Base-by-base conservation (phyloP, 306 rosid genomes). In the Glycine soja region DNA sequence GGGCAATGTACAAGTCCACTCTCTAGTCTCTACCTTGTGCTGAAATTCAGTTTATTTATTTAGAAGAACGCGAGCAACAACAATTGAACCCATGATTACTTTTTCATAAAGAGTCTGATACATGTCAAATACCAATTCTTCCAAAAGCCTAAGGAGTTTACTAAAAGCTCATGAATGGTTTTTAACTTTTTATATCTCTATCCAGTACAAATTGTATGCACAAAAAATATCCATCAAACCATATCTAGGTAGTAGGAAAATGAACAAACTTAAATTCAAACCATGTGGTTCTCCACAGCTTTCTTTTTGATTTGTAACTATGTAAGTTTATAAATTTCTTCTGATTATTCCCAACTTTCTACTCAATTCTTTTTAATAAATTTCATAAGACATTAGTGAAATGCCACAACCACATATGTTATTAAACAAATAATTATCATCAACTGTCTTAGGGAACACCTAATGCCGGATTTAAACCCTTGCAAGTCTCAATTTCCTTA, bases 21-120 rank as follows among this genome's bases (percentile, higher is more conserved):
- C 63, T 57, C 50, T 9, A 46, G 50, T 46, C 64, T 18, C 64
- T 58, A 16, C 64, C 64, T 58, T 58, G 36, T 18, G 64, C 64
- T 3, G 36, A 58, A 58, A 58, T 9, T 9, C 64, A 18, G 64
- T 56, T 6, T 42, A 6, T 42, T 58, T 18, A 58, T 58, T 7
- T 58, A 30, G 42, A 61, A 30, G 40, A 61, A 61, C 18, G n/a
- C 8, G 42, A 24, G n/a, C 30, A 36, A 4, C 38, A 58, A 19
- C 9, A 9, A 58, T 19, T 58, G 0, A 56, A 58, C 65, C 9
- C 13, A 8, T 58, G 62, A 56, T 10, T 8, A 10, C n/a, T 48
- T 10, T 3, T 48, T 3, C 13, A 38, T 48, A 48, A 10, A 48
- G 53, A 11, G 5, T 48, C 6, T 48, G 6, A 12, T 10, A 14